Evolutionary conservation across 2,329 filamentous ascomycete species (phyloP), one percentile per base, ranked within the genome.

Genomic region (Diplodia intermedia): DNA sequence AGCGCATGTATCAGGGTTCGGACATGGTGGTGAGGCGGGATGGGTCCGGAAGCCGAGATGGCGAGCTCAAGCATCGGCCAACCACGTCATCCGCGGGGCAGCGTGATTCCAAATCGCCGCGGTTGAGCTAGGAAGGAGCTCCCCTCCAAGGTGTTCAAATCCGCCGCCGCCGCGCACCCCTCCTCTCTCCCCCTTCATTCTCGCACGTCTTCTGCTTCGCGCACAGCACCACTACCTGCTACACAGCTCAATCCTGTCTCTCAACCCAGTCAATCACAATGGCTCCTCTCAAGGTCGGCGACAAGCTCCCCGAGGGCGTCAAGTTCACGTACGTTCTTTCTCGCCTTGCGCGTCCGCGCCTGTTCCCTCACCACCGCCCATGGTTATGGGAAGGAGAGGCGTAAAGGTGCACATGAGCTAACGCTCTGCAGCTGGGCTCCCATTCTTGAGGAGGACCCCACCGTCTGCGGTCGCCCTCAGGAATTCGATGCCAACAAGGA

Each of bases 401-500:
- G 14, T 15, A 7, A 2, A 18, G 40, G 40, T 43, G 40, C 12
- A 38, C n/a, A 3, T 11, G 40, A 50, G 29, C 57, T 49, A 26
- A 61, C n/a, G 7, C 29, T 38, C 50, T 29, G 31, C 71, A 90
- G 88, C 75, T 95, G 94, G 86, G 87, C 95, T 73, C 90, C 92
- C 70, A 92, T 92, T 80, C 86, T 88, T 15, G 91, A 94, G 74
- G 86, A 83, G 62, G 83, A 86, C 71, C 86, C 96, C 74, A 91
- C 87, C 66, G 84, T 87, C 71, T 97, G 94, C 81, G 93, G 93
- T 73, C 86, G 91, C 69, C 92, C 93, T 70, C 86, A 89, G 76
- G 86, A 87, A 76, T 96, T 91, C 83, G 84, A 95, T 73, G 93
- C 93, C 76, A 91, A 88, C 83, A 90, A 93, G 81, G 86, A 90